phyloP scores from a whole-genome alignment of 108 stramenopile genomes.

The Chaetoceros muelleri region DNA sequence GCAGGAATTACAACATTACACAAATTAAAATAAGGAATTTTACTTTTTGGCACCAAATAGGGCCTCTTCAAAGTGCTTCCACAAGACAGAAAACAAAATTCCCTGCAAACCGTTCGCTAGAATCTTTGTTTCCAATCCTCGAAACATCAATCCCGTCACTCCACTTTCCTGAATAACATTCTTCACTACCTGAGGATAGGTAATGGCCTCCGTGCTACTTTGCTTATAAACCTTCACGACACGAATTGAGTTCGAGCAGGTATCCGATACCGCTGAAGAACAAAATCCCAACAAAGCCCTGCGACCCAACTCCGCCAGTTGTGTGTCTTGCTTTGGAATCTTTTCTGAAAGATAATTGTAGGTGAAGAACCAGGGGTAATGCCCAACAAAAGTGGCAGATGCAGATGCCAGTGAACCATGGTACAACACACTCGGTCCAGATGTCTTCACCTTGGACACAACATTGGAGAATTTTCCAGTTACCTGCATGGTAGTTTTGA shows the following conservation, averaged over 20 bases:
- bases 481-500: constrained; percentile 92
- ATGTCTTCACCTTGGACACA: constrained; percentile 73
- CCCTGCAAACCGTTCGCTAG: constrained; percentile 97
- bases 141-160: constrained; percentile 85
- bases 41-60: constrained; percentile 63
- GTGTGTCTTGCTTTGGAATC: constrained; percentile 88
- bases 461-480: constrained; percentile 89
- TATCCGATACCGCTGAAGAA: constrained; percentile 86
- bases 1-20: too few relatives aligned
- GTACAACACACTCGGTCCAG: constrained; percentile 84
- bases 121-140: constrained; percentile 97
- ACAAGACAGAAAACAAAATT: constrained; percentile 93
- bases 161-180: constrained; percentile 87
- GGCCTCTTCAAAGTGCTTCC: constrained; percentile 96
- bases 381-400: constrained; percentile 94
- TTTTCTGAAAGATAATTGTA: constrained; percentile 89
- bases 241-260: constrained; percentile 95
- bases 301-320: constrained; percentile 75
- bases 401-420: constrained; percentile 90
- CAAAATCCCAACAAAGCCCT: constrained; percentile 93
- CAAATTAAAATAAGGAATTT: neutral
- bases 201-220: constrained; percentile 68
- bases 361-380: constrained; percentile 96
- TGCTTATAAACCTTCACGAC: constrained; percentile 99
- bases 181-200: constrained; percentile 83